phyloP scores from a whole-genome alignment of 169 alveolate species.

The Neospora caninum region DNA sequence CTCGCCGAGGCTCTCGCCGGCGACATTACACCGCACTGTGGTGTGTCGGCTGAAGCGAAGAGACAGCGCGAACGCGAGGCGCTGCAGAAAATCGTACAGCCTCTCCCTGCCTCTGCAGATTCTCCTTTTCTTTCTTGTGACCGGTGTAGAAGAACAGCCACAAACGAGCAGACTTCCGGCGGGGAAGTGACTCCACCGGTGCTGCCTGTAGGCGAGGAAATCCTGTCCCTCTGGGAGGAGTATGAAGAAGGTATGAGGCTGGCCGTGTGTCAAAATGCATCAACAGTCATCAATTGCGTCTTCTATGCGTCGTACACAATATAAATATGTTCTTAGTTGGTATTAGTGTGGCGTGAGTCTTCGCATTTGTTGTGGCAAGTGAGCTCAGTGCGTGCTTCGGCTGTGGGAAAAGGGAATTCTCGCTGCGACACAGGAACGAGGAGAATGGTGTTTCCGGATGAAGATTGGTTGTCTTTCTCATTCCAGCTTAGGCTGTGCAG shows the following conservation, averaged over 20 bases:
- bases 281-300: too few relatives aligned
- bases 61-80: conserved; percentile 27
- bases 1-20: conserved; percentile 67
- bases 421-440: too few relatives aligned
- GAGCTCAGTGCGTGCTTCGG: too few relatives aligned
- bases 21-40: conserved; percentile 64
- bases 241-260: conserved; percentile 52
- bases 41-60: conserved; percentile 41
- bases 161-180: background rate
- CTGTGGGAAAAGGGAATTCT: too few relatives aligned
- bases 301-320: too few relatives aligned
- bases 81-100: background rate
- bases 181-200: background rate
- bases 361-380: too few relatives aligned
- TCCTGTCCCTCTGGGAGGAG: conserved; percentile 53
- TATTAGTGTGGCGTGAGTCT: too few relatives aligned
- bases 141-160: background rate
- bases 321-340: too few relatives aligned
- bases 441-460: too few relatives aligned
- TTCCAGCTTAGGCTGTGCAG: too few relatives aligned
- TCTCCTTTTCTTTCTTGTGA: background rate
- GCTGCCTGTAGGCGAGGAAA: conserved; percentile 33
- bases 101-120: background rate
- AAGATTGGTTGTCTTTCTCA: too few relatives aligned
- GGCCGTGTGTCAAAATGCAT: too few relatives aligned